A percentile compares a stretch with the other conserved stretches of the same genome.
phyloP scores from a whole-genome alignment of 2,329 filamentous ascomycete genomes.

The Aspergillus sclerotialis region DNA sequence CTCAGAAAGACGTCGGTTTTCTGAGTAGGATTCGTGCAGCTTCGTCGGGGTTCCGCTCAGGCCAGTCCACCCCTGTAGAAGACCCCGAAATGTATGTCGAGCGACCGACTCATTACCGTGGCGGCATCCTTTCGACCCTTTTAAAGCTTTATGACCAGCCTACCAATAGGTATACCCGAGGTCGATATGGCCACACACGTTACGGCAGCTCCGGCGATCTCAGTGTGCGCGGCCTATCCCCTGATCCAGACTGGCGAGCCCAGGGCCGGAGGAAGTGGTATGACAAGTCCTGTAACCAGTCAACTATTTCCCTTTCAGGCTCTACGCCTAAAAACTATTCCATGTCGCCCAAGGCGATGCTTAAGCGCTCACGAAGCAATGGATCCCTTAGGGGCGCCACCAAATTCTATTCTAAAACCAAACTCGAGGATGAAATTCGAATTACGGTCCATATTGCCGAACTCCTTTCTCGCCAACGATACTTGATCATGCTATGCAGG shows the following conservation, averaged over 20 bases:
- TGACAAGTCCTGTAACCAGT: conserved; percentile 30
- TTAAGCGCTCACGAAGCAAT: conserved; percentile 32
- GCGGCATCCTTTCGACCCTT: conserved; percentile 65
- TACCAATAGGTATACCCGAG: conserved; percentile 20
- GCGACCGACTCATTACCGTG: conserved; percentile 60
- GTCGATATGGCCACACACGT: conserved; percentile 22
- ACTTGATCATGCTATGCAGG: conserved; percentile 77
- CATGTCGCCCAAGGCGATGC: conserved; percentile 21
- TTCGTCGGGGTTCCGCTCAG: conserved; percentile 26
- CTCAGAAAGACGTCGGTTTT: conserved; percentile 25
- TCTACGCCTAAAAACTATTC: conserved; percentile 23
- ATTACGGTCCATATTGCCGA: conserved; percentile 59
- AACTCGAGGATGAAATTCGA: conserved; percentile 46
- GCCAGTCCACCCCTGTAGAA: conserved; percentile 25
- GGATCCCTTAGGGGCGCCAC: conserved; percentile 19
- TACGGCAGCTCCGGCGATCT: conserved; percentile 25
- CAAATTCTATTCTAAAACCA: conserved; percentile 25
- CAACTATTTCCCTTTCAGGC: conserved; percentile 26
- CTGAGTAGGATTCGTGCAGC: conserved; percentile 26
- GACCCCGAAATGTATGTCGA: conserved; percentile 59
- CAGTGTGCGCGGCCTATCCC: conserved; percentile 24
- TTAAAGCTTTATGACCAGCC: conserved; percentile 61
- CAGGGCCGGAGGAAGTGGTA: conserved; percentile 33
- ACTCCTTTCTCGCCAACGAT: conserved; percentile 73
- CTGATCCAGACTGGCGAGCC: conserved; percentile 23